A percentile compares a stretch with the other conserved stretches of the same genome.
Conservation (phyloP, 805 yeast genomes). For the Lipomyces starkeyi region DNA sequence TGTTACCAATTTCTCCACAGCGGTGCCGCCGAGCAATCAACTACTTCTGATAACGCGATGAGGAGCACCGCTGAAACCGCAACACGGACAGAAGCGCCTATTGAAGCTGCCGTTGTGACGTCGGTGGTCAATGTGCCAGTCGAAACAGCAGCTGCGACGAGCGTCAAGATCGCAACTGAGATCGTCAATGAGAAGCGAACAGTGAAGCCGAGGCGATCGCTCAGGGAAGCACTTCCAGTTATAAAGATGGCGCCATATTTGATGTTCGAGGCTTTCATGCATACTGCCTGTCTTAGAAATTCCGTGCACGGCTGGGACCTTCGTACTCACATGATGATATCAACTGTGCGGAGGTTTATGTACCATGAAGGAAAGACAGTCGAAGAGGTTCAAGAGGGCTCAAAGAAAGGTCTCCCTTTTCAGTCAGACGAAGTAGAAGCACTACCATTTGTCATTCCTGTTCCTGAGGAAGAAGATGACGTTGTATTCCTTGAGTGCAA, state of each 20-base stretch:
- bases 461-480: constrained; percentile 19
- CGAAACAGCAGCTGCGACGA: background rate
- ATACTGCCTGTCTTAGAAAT: constrained; percentile 26
- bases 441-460: constrained; percentile 11
- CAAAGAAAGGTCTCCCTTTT: constrained; percentile 14
- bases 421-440: constrained; percentile 12
- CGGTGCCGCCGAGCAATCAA: no score
- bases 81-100: background rate
- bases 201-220: background rate
- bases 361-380: constrained; percentile 18
- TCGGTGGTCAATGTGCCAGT: background rate
- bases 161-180: background rate
- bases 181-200: background rate
- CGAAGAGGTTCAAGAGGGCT: constrained; percentile 25
- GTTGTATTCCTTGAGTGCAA: constrained; percentile 11
- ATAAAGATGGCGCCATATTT: constrained; percentile 16
- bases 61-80: background rate
- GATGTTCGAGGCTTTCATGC: constrained; percentile 33
- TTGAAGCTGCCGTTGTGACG: background rate
- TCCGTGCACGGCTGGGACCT: constrained; percentile 35
- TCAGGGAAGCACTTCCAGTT: constrained; percentile 10
- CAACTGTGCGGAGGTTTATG: constrained; percentile 25
- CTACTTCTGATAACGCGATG: background rate
- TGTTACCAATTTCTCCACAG: no score
- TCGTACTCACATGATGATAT: constrained; percentile 26